phyloP scores from a whole-genome alignment of 2,329 filamentous ascomycete genomes.

The Ampelomyces quisqualis region DNA sequence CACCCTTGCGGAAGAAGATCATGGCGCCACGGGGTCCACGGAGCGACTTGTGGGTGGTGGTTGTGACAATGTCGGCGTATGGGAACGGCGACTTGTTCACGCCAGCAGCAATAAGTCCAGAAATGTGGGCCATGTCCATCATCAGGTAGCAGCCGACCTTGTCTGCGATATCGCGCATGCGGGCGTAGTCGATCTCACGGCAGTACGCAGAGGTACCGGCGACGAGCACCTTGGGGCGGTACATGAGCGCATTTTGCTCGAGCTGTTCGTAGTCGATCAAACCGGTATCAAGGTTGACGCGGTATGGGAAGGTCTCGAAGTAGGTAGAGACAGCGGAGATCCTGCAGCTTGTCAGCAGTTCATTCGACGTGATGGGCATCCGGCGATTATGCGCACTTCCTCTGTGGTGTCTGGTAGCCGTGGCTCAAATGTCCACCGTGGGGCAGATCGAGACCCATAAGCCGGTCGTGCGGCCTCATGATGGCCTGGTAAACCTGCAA shows the following conservation, averaged over 20 bases:
- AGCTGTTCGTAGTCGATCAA: slow-evolving; percentile 93
- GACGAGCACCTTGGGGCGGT: slow-evolving; percentile 93
- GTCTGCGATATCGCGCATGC: slow-evolving; percentile 86
- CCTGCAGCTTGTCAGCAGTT: slow-evolving; percentile 37
- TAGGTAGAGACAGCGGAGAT: slow-evolving; percentile 99
- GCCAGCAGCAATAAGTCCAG: slow-evolving; percentile 86
- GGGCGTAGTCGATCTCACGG: slow-evolving; percentile 90
- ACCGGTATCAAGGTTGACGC: slow-evolving; percentile 84
- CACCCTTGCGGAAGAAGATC: slow-evolving; percentile 97
- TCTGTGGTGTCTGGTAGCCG: slow-evolving; percentile 93
- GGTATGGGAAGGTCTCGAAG: slow-evolving; percentile 96
- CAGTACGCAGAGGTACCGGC: slow-evolving; percentile 96
- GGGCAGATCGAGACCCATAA: slow-evolving; percentile 95
- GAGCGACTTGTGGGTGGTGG: slow-evolving; percentile 96
- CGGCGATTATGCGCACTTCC: slow-evolving; percentile 64
- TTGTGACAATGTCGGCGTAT: slow-evolving; percentile 92
- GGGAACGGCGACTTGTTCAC: slow-evolving; percentile 88
- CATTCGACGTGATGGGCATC: not conserved
- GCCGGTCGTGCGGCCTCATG: slow-evolving; percentile 89
- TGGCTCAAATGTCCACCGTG: slow-evolving; percentile 94
- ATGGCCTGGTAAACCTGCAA: slow-evolving; percentile 97
- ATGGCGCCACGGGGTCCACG: slow-evolving; percentile 93
- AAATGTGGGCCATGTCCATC: slow-evolving; percentile 97
- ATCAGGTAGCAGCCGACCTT: slow-evolving; percentile 91
- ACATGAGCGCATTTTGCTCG: slow-evolving; percentile 81